Percentiles rank a stretch among this genome's conserved stretches.
Evolutionary conservation across 768 basidiomycete species (phyloP).

Genomic region (Suillus brevipes): DNA sequence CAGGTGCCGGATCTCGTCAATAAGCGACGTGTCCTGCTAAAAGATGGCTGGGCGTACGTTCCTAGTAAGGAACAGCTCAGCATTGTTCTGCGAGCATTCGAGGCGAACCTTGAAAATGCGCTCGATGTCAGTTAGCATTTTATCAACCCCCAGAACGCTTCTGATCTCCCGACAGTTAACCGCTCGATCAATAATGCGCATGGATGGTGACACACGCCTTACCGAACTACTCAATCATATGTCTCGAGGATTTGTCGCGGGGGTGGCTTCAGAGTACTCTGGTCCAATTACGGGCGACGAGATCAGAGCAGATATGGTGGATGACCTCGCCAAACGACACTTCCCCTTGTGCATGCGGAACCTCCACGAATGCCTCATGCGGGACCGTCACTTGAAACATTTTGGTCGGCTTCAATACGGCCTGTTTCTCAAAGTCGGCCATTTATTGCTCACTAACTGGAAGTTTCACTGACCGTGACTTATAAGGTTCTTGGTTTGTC

Average conservation of each 20-base stretch:
- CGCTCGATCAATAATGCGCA: conserved; percentile 79
- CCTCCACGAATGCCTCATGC: conserved; percentile 74
- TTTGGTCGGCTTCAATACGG: conserved; percentile 90
- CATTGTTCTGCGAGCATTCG: conserved; percentile 87
- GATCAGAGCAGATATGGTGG: conserved; percentile 93
- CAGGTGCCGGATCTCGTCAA: conserved; percentile 91
- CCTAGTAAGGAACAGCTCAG: conserved; percentile 74
- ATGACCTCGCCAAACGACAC: conserved; percentile 80
- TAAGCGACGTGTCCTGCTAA: conserved; percentile 74
- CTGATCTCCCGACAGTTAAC: conserved; percentile 57
- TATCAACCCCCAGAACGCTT: neutral
- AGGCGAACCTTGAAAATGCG: conserved; percentile 64
- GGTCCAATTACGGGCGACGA: conserved; percentile 56
- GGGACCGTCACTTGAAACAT: conserved; percentile 88
- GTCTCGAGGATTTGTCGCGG: conserved; percentile 91
- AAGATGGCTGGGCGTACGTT: conserved; percentile 87
- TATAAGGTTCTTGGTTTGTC: conserved; percentile 85
- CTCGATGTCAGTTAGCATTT: conserved; percentile 57
- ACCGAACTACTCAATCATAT: conserved; percentile 88
- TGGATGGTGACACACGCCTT: conserved; percentile 93
- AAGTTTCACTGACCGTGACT: neutral
- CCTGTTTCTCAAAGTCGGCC: conserved; percentile 86
- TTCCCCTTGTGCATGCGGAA: conserved; percentile 97
- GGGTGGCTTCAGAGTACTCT: conserved; percentile 82
- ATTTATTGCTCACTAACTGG: neutral